These are phyloP conservation scores for Capsicum baccatum DNA, from an alignment of 257 asterid genomes.

Conservation along the genomic window DNA sequence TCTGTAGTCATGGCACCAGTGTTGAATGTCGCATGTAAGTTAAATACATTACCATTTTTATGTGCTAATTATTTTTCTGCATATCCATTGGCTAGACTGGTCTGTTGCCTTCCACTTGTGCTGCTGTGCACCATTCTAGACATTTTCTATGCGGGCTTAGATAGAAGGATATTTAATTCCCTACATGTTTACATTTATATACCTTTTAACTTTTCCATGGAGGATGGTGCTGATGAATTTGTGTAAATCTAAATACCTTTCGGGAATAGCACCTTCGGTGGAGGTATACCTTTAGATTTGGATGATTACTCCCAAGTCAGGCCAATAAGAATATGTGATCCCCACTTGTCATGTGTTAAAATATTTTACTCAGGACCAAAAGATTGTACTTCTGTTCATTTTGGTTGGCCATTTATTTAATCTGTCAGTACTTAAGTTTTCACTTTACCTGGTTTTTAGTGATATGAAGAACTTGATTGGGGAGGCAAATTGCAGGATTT, in stretches of 20 bases:
- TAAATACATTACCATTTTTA: not conserved
- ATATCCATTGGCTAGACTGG: not conserved
- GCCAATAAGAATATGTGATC: not conserved
- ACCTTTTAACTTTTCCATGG: not conserved
- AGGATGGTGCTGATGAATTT: not conserved
- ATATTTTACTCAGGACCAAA: not conserved
- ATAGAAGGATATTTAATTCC: not conserved
- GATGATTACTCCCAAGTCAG: not conserved
- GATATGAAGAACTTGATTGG: slow-evolving; percentile 89
- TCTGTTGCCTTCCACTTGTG: not conserved
- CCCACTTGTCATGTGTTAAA: not conserved
- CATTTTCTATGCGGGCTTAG: not conserved
- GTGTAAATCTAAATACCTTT: not conserved
- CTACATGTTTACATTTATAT: not conserved
- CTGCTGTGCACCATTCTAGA: not conserved
- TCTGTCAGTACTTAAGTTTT: slow-evolving; percentile 4
- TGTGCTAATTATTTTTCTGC: slow-evolving; percentile 12
- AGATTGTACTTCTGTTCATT: not conserved
- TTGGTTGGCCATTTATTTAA: not conserved
- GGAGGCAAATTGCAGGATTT: slow-evolving; percentile 75
- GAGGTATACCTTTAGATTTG: not conserved
- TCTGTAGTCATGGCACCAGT: slow-evolving; percentile 89
- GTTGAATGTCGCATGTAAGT: slow-evolving; percentile 91
- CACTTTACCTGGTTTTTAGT: slow-evolving; percentile 48
- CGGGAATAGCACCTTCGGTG: not conserved